Evolutionary conservation across 345 rosid genomes (phyloP).

Genomic region (Trapa incisa): DNA sequence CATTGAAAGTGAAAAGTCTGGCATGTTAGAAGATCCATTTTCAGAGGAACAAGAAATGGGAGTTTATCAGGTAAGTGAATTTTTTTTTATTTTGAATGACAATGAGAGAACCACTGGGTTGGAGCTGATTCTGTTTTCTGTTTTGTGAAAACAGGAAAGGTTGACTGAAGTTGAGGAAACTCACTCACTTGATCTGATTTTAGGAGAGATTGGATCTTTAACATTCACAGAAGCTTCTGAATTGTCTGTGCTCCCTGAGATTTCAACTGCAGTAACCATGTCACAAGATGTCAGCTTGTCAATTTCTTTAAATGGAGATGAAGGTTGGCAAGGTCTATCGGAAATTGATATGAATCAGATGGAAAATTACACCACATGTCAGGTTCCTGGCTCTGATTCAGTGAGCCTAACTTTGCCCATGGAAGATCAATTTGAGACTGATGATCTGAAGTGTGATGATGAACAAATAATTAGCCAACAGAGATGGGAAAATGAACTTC

Average conservation of each 20-base stretch:
- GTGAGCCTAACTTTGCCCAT: background rate
- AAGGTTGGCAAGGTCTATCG: background rate
- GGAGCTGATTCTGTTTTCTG: background rate
- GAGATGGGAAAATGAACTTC: background rate
- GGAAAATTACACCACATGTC: background rate
- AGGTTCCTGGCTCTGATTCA: background rate
- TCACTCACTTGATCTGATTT: conserved; percentile 23
- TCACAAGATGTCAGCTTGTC: conserved; percentile 10
- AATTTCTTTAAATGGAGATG: conserved; percentile 4
- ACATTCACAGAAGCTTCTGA: conserved; percentile 29
- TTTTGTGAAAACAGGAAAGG: background rate
- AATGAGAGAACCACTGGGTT: background rate
- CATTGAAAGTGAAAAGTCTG: background rate
- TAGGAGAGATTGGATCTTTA: conserved; percentile 25
- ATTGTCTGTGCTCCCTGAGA: conserved; percentile 16
- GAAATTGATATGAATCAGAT: background rate
- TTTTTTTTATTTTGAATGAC: background rate
- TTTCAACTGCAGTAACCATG: conserved; percentile 17
- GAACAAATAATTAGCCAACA: background rate
- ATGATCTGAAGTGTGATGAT: conserved; percentile 1
- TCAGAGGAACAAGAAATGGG: background rate
- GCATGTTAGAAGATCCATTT: background rate
- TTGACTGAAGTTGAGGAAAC: conserved; percentile 14
- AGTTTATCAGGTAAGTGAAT: background rate
- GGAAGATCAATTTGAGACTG: background rate